Conservation (phyloP, 192 early-diverging fungal genomes). For the Coemansia sp. region DNA sequence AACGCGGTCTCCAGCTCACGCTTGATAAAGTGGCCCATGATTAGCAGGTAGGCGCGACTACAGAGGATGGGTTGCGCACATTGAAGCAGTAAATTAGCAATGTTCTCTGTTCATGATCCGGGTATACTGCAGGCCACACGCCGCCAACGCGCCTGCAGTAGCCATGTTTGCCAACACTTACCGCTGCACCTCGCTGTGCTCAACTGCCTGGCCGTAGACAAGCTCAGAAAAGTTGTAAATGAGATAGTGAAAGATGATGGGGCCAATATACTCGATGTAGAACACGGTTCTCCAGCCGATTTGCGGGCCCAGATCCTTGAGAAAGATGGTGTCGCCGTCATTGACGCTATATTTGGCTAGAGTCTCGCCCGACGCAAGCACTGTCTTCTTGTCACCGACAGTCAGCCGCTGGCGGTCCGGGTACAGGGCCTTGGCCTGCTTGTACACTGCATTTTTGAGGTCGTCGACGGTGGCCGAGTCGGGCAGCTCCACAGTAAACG, state of each 20-base stretch:
- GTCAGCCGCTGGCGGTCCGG: constrained; percentile 84
- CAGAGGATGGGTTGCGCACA: too few species aligned
- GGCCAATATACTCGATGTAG: constrained; percentile 89
- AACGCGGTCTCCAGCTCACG: constrained; percentile 89
- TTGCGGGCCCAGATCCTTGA: constrained; percentile 83
- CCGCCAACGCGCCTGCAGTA: not conserved
- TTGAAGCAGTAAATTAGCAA: not conserved
- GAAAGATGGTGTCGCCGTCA: constrained; percentile 58
- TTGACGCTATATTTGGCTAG: constrained; percentile 62
- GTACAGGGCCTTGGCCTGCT: constrained; percentile 50
- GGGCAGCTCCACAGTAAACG: constrained; percentile 59
- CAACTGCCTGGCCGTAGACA: constrained; percentile 64
- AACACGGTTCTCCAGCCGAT: constrained; percentile 94
- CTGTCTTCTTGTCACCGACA: constrained; percentile 56
- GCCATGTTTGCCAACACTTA: constrained; percentile 17
- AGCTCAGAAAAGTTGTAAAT: constrained; percentile 70
- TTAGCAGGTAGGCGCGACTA: constrained; percentile 63
- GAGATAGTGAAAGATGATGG: constrained; percentile 79
- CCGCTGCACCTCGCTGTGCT: constrained; percentile 72
- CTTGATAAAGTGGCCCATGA: constrained; percentile 86
- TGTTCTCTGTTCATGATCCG: not conserved
- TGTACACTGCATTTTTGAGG: constrained; percentile 64
- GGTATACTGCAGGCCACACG: not conserved
- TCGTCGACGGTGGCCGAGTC: constrained; percentile 62
- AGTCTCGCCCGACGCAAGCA: constrained; percentile 52